These are phyloP conservation scores for Lecanosticta acicola DNA, from an alignment of 2,329 filamentous ascomycete genomes.

Conservation along the genomic window DNA sequence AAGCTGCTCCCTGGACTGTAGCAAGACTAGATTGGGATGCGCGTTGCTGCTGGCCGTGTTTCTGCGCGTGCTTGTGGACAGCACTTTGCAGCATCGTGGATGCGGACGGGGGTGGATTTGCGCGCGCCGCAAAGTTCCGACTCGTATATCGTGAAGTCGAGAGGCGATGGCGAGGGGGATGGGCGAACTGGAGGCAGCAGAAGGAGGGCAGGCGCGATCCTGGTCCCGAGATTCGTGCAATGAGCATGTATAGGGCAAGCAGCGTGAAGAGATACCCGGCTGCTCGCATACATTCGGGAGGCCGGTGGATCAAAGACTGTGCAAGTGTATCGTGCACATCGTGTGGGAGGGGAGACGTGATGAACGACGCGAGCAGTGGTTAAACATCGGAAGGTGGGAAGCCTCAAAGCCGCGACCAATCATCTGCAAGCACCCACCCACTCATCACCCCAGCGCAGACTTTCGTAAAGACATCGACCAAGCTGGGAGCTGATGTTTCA, in stretches of 20 bases:
- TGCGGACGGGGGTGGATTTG: conserved; percentile 2
- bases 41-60: conserved; percentile 21
- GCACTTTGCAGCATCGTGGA: conserved; percentile 39
- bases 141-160: conserved; percentile 8
- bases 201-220: conserved; percentile 24
- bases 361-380: too few relatives aligned
- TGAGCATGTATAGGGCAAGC: conserved; percentile 27
- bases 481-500: too few relatives aligned
- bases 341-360: too few relatives aligned
- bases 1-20: conserved; percentile 46
- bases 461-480: too few relatives aligned
- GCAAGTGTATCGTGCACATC: too few relatives aligned
- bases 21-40: conserved; percentile 49
- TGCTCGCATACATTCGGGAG: too few relatives aligned
- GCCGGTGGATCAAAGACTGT: too few relatives aligned
- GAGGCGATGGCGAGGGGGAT: conserved; percentile 1
- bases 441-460: too few relatives aligned
- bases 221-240: conserved; percentile 22
- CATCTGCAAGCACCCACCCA: too few relatives aligned
- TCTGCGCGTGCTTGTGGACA: conserved; percentile 36
- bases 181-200: conserved; percentile 10
- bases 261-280: conserved; percentile 12
- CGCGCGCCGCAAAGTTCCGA: conserved; percentile 10
- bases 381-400: too few relatives aligned
- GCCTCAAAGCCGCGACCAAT: too few relatives aligned